Conservation (phyloP, 2,329 filamentous ascomycete species). For the Alternaria panax region DNA sequence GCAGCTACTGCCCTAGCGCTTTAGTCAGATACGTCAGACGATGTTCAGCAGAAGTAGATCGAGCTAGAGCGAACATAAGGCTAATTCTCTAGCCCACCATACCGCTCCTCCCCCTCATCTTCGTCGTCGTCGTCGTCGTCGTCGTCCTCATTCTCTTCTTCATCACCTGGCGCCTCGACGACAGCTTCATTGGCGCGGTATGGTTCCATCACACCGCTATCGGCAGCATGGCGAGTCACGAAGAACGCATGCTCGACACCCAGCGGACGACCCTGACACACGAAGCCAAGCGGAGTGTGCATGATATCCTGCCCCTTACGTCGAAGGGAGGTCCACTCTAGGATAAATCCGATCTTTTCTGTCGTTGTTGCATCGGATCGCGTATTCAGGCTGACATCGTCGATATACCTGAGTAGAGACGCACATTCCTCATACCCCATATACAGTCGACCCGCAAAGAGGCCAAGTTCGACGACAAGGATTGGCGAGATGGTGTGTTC, state of each 20-base stretch:
- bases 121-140: neutral
- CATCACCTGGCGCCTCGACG: neutral
- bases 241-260: constrained; percentile 60
- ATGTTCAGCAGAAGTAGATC: no score
- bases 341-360: constrained; percentile 38
- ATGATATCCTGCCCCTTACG: constrained; percentile 62
- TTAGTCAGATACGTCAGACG: no score
- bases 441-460: constrained; percentile 67
- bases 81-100: neutral
- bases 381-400: neutral
- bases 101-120: constrained; percentile 3
- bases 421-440: constrained; percentile 56
- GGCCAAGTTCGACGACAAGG: constrained; percentile 63
- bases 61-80: no score
- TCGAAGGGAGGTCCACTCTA: constrained; percentile 62
- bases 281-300: constrained; percentile 64
- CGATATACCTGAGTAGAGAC: constrained; percentile 20
- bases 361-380: constrained; percentile 12
- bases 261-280: constrained; percentile 59
- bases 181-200: constrained; percentile 5
- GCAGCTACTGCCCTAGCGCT: no score
- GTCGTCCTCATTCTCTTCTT: no score
- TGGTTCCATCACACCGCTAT: constrained; percentile 3
- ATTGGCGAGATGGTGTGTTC: constrained; percentile 55
- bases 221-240: constrained; percentile 7